Evolutionary conservation across 176 grass and related monocot genomes (phyloP).

Genomic region (Neostapfia colusana): DNA sequence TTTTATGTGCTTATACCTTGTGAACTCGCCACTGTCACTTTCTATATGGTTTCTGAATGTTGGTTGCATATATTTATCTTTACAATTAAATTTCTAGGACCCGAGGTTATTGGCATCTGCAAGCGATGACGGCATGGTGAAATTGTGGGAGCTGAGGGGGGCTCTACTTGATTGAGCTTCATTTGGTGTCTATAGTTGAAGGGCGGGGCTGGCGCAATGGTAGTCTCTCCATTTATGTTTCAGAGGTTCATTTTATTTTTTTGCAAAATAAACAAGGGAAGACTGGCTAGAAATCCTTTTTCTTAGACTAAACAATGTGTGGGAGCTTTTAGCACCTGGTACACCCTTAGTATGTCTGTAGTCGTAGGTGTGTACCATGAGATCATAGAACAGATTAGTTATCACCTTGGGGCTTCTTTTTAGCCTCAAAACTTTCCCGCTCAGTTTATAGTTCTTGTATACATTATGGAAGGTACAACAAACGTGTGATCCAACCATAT

Average conservation of each 20-base stretch:
- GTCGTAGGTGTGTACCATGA: constrained; percentile 34
- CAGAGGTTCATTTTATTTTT: no score
- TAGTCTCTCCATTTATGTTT: no score
- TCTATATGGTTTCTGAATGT: constrained; percentile 15
- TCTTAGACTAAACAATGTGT: no score
- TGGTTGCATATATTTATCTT: constrained; percentile 16
- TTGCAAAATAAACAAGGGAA: no score
- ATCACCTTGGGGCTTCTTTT: constrained; percentile 12
- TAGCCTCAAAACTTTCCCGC: constrained; percentile 1
- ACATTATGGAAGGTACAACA: constrained; percentile 10
- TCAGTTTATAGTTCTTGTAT: constrained; percentile 26
- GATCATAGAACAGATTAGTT: constrained; percentile 32
- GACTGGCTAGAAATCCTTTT: no score
- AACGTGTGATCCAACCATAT: neutral
- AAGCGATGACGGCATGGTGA: constrained; percentile 82
- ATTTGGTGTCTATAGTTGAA: neutral
- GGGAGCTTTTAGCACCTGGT: no score
- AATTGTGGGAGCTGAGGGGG: constrained; percentile 79
- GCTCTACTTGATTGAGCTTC: constrained; percentile 38
- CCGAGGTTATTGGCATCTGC: constrained; percentile 69
- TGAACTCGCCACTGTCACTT: neutral
- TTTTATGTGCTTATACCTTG: neutral
- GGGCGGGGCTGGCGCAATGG: no score
- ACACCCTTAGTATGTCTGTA: constrained; percentile 12
- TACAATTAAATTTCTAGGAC: constrained; percentile 51